These are phyloP conservation scores for Auricularia auricula-judae DNA, from an alignment of 768 basidiomycete genomes.

Conservation along the genomic window DNA sequence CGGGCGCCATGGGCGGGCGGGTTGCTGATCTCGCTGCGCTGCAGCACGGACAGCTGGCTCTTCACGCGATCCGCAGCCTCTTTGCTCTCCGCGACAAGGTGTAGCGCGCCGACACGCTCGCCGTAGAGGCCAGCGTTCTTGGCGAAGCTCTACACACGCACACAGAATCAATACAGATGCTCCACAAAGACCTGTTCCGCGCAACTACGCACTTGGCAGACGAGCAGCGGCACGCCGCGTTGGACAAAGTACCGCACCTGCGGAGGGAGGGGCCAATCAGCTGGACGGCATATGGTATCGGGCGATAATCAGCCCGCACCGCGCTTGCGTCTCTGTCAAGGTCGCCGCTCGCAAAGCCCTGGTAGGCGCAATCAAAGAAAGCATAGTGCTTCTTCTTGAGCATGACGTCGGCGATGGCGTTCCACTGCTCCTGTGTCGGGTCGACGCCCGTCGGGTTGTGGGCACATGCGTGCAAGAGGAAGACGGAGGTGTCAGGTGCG, in stretches of 20 bases:
- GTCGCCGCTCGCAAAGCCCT: constrained; percentile 92
- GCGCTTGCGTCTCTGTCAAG: constrained; percentile 88
- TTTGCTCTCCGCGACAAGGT: constrained; percentile 53
- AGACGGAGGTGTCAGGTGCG: constrained; percentile 69
- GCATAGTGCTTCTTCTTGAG: constrained; percentile 67
- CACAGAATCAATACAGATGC: background rate
- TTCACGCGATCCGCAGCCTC: constrained; percentile 65
- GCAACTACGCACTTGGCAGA: constrained; percentile 67
- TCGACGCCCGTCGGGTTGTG: constrained; percentile 98
- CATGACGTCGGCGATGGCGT: constrained; percentile 60
- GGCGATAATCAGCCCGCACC: constrained; percentile 27
- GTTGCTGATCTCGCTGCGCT: constrained; percentile 91
- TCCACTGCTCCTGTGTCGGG: constrained; percentile 83
- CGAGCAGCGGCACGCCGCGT: constrained; percentile 59
- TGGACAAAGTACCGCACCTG: constrained; percentile 60
- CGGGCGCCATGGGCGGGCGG: constrained; percentile 88
- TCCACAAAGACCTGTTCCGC: background rate
- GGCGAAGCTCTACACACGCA: constrained; percentile 71
- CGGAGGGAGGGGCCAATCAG: background rate
- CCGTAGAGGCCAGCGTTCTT: constrained; percentile 95
- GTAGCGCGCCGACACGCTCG: constrained; percentile 90
- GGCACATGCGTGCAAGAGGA: constrained; percentile 88
- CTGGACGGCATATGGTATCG: background rate
- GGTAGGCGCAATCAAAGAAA: constrained; percentile 95
- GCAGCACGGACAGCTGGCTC: constrained; percentile 85